Evolutionary conservation across 257 asterid genomes (phyloP).

Genomic region (Solanum chilense): DNA sequence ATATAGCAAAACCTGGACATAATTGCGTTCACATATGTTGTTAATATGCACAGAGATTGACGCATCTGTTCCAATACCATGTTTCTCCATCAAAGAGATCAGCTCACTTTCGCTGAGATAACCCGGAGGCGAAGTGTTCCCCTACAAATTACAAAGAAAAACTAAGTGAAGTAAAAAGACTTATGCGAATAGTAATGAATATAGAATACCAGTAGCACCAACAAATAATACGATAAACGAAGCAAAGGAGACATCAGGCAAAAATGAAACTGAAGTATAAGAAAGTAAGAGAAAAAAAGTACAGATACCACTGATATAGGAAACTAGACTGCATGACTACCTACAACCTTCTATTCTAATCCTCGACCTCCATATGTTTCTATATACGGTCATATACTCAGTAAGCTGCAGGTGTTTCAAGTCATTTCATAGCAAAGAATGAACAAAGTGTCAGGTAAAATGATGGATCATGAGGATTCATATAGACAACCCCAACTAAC

Average conservation of each 20-base stretch:
- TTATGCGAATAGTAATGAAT: not conserved
- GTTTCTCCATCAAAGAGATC: slow-evolving; percentile 86
- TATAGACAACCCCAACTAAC: not conserved
- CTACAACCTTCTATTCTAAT: not conserved
- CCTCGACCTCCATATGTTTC: not conserved
- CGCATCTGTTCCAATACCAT: slow-evolving; percentile 96
- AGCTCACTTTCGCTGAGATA: slow-evolving; percentile 82
- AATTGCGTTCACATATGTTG: slow-evolving; percentile 89
- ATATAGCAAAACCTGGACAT: slow-evolving; percentile 56
- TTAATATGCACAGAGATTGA: slow-evolving; percentile 86
- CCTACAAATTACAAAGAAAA: slow-evolving; percentile 33
- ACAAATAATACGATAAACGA: not conserved
- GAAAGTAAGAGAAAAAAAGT: not conserved
- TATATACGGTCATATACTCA: not conserved
- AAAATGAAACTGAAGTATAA: not conserved
- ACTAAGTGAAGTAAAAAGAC: not conserved
- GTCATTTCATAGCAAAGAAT: not conserved
- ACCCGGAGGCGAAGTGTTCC: slow-evolving; percentile 74
- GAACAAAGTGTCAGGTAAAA: not conserved
- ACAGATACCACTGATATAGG: not conserved
- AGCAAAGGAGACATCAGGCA: not conserved
- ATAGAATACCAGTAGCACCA: not conserved
- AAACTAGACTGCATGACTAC: not conserved
- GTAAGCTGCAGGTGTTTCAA: not conserved
- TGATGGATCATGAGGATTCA: not conserved